These are phyloP conservation scores for Naganishia cerealis DNA, from an alignment of 1,284 basidiomycete genomes.

Conservation along the genomic window DNA sequence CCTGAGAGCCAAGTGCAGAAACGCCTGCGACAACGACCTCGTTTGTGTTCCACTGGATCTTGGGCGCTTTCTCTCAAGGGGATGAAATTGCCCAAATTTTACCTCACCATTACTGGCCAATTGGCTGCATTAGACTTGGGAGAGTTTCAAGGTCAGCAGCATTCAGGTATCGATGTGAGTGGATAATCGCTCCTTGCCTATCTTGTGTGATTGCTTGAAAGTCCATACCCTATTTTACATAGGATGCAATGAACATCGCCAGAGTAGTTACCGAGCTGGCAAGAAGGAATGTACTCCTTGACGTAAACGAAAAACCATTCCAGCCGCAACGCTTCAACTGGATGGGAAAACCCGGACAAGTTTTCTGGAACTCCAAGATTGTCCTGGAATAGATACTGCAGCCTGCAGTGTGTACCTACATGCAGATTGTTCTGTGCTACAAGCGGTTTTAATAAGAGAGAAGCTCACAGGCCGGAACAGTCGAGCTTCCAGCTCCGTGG, in stretches of 20 bases:
- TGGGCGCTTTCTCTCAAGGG: conserved; percentile 30
- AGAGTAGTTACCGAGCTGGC: conserved; percentile 74
- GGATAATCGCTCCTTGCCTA: not conserved
- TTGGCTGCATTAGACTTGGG: conserved; percentile 51
- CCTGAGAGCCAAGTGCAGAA: conserved; percentile 69
- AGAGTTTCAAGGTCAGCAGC: conserved; percentile 73
- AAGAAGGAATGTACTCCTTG: conserved; percentile 64
- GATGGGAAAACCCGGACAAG: conserved; percentile 51
- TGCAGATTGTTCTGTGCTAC: not conserved
- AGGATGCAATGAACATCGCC: conserved; percentile 84
- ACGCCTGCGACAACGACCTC: conserved; percentile 55
- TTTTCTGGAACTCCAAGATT: conserved; percentile 43
- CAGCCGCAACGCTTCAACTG: conserved; percentile 52
- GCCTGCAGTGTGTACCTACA: not conserved
- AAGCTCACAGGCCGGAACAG: not conserved
- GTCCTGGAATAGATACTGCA: conserved; percentile 1
- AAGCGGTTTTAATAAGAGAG: too few relatives aligned
- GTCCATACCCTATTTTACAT: conserved; percentile 20
- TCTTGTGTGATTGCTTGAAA: not conserved
- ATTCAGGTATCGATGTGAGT: conserved; percentile 84
- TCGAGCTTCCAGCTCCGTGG: too few relatives aligned
- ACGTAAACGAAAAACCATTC: conserved; percentile 63
- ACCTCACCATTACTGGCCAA: conserved; percentile 51
- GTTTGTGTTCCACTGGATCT: conserved; percentile 59
- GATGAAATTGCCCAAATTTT: conserved; percentile 39